Conservation (phyloP, 805 yeast genomes). For the Teunomyces funiuensis region DNA sequence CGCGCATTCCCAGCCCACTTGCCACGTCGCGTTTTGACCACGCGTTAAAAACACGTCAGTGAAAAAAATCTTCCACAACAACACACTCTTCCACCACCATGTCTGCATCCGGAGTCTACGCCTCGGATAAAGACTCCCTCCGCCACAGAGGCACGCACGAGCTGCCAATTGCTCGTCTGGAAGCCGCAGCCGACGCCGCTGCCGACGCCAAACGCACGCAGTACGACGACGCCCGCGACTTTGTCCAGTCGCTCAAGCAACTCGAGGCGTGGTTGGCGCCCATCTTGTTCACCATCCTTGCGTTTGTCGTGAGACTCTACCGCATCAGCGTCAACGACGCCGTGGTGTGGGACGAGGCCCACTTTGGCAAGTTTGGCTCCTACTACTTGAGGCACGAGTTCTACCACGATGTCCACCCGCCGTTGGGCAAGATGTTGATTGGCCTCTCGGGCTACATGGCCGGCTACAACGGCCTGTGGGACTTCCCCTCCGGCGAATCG, state of each 20-base stretch:
- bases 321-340: conserved; percentile 65
- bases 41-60: conserved; percentile 6
- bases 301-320: conserved; percentile 63
- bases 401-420: conserved; percentile 97
- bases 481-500: conserved; percentile 75
- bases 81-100: conserved; percentile 11
- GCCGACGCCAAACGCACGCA: conserved; percentile 18
- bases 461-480: conserved; percentile 85
- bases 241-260: conserved; percentile 20
- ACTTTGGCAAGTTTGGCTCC: conserved; percentile 95
- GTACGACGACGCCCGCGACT: conserved; percentile 28
- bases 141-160: conserved; percentile 17
- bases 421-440: conserved; percentile 89
- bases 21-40: not conserved
- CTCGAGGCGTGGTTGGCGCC: conserved; percentile 33
- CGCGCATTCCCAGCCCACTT: too few species aligned
- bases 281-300: conserved; percentile 33
- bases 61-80: conserved; percentile 4
- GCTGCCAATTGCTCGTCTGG: not conserved
- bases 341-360: conserved; percentile 98
- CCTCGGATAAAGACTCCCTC: conserved; percentile 17
- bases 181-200: conserved; percentile 13
- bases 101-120: conserved; percentile 24
- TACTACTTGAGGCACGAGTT: conserved; percentile 84
- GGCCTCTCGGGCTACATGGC: conserved; percentile 86